These are phyloP conservation scores for Ogataea paradorogensis DNA, from an alignment of 805 yeast species.

Conservation along the genomic window DNA sequence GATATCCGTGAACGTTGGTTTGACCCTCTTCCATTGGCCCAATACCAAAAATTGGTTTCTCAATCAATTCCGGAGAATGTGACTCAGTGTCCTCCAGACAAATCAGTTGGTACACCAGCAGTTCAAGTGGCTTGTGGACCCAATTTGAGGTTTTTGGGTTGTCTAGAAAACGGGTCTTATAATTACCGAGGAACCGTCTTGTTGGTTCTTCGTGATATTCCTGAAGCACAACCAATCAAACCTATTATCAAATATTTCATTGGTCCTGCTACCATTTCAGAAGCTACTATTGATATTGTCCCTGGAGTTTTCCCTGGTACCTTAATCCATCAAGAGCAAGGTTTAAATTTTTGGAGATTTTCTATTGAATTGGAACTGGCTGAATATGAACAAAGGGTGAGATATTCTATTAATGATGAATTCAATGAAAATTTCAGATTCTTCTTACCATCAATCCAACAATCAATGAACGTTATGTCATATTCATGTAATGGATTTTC, in stretches of 20 bases:
- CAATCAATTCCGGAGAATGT: constrained; percentile 21
- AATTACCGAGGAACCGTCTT: constrained; percentile 69
- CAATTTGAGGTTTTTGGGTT: constrained; percentile 61
- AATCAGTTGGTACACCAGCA: constrained; percentile 27
- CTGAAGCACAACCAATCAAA: constrained; percentile 15
- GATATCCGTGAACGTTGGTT: constrained; percentile 25
- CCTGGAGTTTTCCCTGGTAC: constrained; percentile 48
- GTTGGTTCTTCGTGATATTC: constrained; percentile 53
- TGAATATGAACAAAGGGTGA: constrained; percentile 55
- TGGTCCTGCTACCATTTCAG: constrained; percentile 32
- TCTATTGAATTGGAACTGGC: constrained; percentile 48
- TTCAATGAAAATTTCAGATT: constrained; percentile 49
- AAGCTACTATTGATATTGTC: constrained; percentile 10
- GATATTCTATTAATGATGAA: constrained; percentile 57
- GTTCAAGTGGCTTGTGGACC: constrained; percentile 74
- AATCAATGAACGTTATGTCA: constrained; percentile 78
- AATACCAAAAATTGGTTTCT: constrained; percentile 22
- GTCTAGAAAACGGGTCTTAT: constrained; percentile 45
- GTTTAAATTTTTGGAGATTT: constrained; percentile 65
- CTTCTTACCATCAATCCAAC: constrained; percentile 58
- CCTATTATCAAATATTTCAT: constrained; percentile 35
- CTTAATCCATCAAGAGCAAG: constrained; percentile 41
- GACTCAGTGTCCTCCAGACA: constrained; percentile 24
- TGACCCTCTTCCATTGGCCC: constrained; percentile 28
- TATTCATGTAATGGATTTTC: constrained; percentile 93